These are phyloP conservation scores for Anthostomella pinea DNA, from an alignment of 2,329 filamentous ascomycete species.

Conservation along the genomic window DNA sequence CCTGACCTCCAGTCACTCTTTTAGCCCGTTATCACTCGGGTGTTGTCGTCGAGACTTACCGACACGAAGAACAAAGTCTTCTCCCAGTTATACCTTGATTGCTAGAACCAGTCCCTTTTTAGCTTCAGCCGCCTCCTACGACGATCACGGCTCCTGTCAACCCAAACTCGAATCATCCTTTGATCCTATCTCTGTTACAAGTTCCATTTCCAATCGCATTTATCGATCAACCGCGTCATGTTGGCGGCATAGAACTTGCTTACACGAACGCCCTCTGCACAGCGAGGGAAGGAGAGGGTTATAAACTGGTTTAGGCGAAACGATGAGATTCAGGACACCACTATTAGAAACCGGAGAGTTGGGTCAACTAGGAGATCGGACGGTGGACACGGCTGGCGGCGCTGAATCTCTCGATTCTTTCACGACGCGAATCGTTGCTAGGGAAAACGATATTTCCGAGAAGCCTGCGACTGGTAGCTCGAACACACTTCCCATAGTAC, in stretches of 20 bases:
- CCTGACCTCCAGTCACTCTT: constrained; percentile 27
- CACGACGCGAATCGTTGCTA: constrained; percentile 13
- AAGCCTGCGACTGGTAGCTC: constrained; percentile 54
- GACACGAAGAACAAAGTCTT: constrained; percentile 6
- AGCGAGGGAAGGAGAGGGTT: too few species aligned
- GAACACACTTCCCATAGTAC: constrained; percentile 63
- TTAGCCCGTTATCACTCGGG: constrained; percentile 13
- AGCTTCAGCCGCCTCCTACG: constrained; percentile 7
- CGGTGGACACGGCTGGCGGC: constrained; percentile 3
- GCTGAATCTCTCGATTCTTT: constrained; percentile 11
- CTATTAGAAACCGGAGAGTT: constrained; percentile 12
- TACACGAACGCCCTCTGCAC: too few species aligned
- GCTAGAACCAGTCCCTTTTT: constrained; percentile 3
- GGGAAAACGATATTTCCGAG: constrained; percentile 50
- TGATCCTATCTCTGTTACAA: constrained; percentile 2
- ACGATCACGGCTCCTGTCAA: constrained; percentile 10
- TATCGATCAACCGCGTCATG: too few species aligned
- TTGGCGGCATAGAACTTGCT: too few species aligned
- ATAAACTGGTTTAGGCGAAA: background rate
- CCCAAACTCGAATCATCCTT: constrained; percentile 7
- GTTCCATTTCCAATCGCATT: background rate
- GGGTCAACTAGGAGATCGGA: constrained; percentile 13
- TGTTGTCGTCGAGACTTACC: constrained; percentile 16
- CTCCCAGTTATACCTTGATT: constrained; percentile 3
- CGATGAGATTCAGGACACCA: constrained; percentile 18